Percentiles rank a stretch among this genome's conserved stretches.
Evolutionary conservation across 805 yeast species (phyloP).

Genomic region (Kluyveromyces aestuarii): DNA sequence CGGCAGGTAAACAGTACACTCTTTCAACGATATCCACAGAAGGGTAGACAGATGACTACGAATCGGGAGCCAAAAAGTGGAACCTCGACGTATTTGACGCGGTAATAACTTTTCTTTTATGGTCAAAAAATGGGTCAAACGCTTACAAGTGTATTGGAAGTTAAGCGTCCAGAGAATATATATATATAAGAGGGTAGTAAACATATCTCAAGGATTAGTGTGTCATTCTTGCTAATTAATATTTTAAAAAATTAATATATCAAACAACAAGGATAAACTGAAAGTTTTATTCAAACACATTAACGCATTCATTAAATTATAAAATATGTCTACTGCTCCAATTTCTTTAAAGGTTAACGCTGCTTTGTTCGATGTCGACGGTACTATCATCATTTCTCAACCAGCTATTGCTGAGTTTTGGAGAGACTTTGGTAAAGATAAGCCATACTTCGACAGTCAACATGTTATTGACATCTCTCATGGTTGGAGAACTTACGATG

Average conservation of each 20-base stretch:
- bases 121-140: background rate
- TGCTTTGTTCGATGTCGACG: slow-evolving; percentile 75
- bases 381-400: slow-evolving; percentile 77
- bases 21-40: background rate
- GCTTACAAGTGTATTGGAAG: background rate
- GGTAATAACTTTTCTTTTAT: background rate
- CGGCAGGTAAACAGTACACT: background rate
- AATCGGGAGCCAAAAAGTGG: background rate
- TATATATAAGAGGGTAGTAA: background rate
- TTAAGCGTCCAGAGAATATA: background rate
- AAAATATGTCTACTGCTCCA: slow-evolving; percentile 13
- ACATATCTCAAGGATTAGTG: too few species aligned
- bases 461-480: slow-evolving; percentile 67
- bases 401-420: slow-evolving; percentile 77
- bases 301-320: background rate
- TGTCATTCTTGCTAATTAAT: too few species aligned
- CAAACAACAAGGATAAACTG: too few species aligned
- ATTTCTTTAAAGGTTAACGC: slow-evolving; percentile 33
- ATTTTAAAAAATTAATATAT: too few species aligned
- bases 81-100: background rate
- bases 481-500: slow-evolving; percentile 79
- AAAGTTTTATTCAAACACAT: too few species aligned
- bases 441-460: slow-evolving; percentile 60
- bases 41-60: background rate
- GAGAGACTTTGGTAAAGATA: slow-evolving; percentile 60